Base-by-base conservation (phyloP, 1,284 basidiomycete species). In the Austroboletus niveus region DNA sequence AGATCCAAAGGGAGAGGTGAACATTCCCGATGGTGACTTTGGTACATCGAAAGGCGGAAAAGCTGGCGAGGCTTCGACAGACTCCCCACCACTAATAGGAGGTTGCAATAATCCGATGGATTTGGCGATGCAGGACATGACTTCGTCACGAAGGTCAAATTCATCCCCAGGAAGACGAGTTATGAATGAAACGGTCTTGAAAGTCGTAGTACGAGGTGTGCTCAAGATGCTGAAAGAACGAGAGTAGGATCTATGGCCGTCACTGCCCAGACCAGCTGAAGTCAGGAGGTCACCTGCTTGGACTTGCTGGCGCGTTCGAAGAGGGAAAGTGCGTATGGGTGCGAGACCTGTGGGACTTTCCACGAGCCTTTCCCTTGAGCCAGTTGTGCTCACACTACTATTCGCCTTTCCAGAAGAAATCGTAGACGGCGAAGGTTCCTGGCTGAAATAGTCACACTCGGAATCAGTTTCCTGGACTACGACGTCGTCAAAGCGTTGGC, bases 111-210 rank as follows among this genome's bases (percentile, higher is more conserved):
- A 78, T 4, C 96, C 96, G 51, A 99, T 98, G 5, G 94, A 97
- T 68, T 95, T 96, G 1, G 95, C 94, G 54, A 99, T 97, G 70
- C 93, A 97, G 5, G 89, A 88, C 89, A 99, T 94, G 32, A 99
- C 94, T 57, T 92, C 93, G 58, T 94, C 92, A 41, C 92, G 85
- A 35, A 99, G 80, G 63, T 98, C 92, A 63, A 97, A 95, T 40
- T 89, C 84, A 22, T 83, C 81, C 1, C 67, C 68, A 14, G 70
- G 57, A 32, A 73, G 45, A 45, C 58, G 66, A 2, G 65, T 59
- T n/a, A 63, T 59, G n/a, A 70, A 60, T 14, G 57, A 54, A 52
- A 65, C 48, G 55, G 58, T 58, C 72, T 73, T 60, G 8, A 24
- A 52, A 29, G 54, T 29, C n/a, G 68, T 42, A 1, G 75, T 54